Base-by-base conservation (phyloP, 1,284 basidiomycete species). In the Ceratobasidium sp. region DNA sequence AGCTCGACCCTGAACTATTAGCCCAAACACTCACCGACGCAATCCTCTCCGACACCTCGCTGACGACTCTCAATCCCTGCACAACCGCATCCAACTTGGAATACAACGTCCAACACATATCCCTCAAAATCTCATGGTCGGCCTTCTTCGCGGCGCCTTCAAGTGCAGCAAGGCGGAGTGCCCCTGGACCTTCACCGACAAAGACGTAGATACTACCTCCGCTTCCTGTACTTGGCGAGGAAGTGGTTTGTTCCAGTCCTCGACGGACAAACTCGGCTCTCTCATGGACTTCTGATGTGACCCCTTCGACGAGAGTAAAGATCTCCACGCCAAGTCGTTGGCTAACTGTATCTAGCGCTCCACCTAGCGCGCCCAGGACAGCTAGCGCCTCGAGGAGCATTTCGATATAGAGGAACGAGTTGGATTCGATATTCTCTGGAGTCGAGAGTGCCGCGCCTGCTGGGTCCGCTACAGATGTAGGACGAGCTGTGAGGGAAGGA, bases 61-160 rank as follows among this genome's bases (percentile, higher is more conserved):
- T 95, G 0, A 97, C 86, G 1, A 98, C 91, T 54, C 96, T 83
- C 73, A 98, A 83, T 8, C 95, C 93, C 78, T 99, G 96, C 38
- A 93, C 85, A n/a, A 98, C 92, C 22, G 97, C 97, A 75, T 96
- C 91, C 62, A 99, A 79, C 79, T 99, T 99, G 4, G 95, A 97
- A 77, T 94, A 99, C 17, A 98, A 78, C 3, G 97, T 98, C 96
- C 96, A 99, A 79, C 99, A 98, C 40, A 99, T 83, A 79, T 99
- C 97, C 71, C 84, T 85, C 62, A 98, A 78, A n/a, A 91, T 87
- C 74, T 96, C 92, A 72, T 93, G 89, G 77, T 97, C 90, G 40
- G 85, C 80, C 56, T 88, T 84, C 74, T 91, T 92, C 6, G 86
- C 85, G 32, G 87, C 87, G 3, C 88, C 88, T 75, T 95, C 91